Evolutionary conservation across 1,139 yeast genomes (phyloP).

Genomic region (Candida sanyaensis): DNA sequence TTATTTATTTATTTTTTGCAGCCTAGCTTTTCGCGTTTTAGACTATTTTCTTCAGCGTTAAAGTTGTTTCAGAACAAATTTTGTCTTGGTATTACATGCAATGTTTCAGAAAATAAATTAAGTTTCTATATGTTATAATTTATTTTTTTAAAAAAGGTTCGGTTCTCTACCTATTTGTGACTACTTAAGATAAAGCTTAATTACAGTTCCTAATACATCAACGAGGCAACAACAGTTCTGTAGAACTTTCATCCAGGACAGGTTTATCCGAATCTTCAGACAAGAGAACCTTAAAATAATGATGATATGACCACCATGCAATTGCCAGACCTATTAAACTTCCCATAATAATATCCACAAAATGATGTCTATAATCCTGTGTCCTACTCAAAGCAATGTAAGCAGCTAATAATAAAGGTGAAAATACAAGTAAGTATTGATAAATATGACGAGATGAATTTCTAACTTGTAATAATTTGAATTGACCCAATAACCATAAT

Average conservation of each 20-base stretch:
- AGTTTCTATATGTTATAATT: too few species aligned
- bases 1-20: too few species aligned
- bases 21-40: not conserved
- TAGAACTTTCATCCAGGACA: conserved; percentile 10
- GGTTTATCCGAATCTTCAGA: conserved; percentile 17
- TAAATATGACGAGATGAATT: conserved; percentile 16
- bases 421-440: conserved; percentile 16
- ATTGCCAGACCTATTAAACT: conserved; percentile 31
- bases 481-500: conserved; percentile 65
- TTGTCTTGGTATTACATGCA: not conserved
- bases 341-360: conserved; percentile 66
- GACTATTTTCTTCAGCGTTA: too few species aligned
- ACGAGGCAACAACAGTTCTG: conserved; percentile 11
- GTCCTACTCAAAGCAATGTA: conserved; percentile 62
- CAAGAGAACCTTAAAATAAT: conserved; percentile 36
- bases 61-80: not conserved
- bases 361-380: conserved; percentile 79
- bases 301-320: conserved; percentile 33
- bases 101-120: not conserved
- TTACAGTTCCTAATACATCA: not conserved
- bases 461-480: conserved; percentile 17
- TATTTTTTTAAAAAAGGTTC: too few species aligned
- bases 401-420: conserved; percentile 36
- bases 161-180: too few species aligned
- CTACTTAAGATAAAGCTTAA: not conserved